These are phyloP conservation scores for Xylaria bambusicola DNA, from an alignment of 495 filamentous ascomycete genomes.

Conservation along the genomic window DNA sequence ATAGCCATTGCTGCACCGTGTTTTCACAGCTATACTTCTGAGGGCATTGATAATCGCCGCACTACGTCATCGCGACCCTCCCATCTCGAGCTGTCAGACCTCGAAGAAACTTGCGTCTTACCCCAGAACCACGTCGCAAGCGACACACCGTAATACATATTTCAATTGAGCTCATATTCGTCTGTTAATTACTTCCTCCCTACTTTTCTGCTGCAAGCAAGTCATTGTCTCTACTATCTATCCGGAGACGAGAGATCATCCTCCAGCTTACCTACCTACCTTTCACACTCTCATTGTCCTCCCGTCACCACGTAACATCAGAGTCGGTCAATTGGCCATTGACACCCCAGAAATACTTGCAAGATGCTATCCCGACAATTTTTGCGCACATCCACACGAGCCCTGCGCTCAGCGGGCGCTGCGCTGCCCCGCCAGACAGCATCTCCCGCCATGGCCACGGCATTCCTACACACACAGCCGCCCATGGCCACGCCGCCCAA, in stretches of 20 bases:
- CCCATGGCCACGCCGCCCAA: constrained; percentile 29
- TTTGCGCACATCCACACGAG: constrained; percentile 19
- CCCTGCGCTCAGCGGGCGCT: constrained; percentile 21
- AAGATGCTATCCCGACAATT: constrained; percentile 20
- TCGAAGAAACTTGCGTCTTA: no score
- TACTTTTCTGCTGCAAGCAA: no score
- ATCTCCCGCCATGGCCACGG: constrained; percentile 19
- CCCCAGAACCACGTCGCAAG: no score
- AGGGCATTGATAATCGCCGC: constrained; percentile 12
- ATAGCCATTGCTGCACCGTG: neutral
- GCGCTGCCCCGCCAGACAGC: neutral
- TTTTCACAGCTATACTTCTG: neutral
- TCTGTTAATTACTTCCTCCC: no score
- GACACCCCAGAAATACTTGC: neutral
- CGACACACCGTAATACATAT: no score
- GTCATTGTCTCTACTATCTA: no score
- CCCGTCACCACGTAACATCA: neutral
- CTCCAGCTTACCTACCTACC: neutral
- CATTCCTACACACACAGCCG: constrained; percentile 31
- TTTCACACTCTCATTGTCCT: neutral
- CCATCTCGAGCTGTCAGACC: no score
- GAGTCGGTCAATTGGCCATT: neutral
- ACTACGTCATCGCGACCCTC: constrained; percentile 16
- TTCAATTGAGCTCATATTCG: neutral
- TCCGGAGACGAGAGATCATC: neutral